Percentiles rank a stretch among this genome's conserved stretches.
Evolutionary conservation across 345 rosid species (phyloP).

Genomic region (Rhizophora mangle): DNA sequence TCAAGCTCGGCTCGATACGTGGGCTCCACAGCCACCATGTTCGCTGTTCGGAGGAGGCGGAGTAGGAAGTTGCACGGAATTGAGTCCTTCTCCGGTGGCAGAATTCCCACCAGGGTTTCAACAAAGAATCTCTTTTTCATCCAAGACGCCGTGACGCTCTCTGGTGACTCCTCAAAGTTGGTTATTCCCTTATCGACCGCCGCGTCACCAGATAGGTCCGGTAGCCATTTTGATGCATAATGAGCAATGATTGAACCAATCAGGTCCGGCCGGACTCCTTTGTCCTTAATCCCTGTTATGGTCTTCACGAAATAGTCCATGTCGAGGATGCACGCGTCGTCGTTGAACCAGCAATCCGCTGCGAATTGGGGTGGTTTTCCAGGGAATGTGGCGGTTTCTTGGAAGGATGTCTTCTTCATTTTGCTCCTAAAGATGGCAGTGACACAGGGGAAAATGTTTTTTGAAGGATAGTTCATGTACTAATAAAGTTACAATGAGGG

Average conservation of each 20-base stretch:
- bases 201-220: constrained; percentile 49
- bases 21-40: constrained; percentile 65
- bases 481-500: neutral
- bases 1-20: constrained; percentile 61
- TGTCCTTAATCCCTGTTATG: constrained; percentile 64
- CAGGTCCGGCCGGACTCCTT: constrained; percentile 74
- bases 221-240: constrained; percentile 84
- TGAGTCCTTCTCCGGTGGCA: constrained; percentile 84
- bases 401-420: constrained; percentile 43
- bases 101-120: constrained; percentile 68
- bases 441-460: neutral
- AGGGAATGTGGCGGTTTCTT: constrained; percentile 36
- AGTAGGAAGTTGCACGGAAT: constrained; percentile 76
- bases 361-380: constrained; percentile 32
- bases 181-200: constrained; percentile 16
- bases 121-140: constrained; percentile 73
- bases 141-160: constrained; percentile 59
- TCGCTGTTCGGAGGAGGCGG: constrained; percentile 75
- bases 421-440: neutral
- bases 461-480: neutral
- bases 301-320: constrained; percentile 80
- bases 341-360: constrained; percentile 53
- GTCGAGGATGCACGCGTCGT: constrained; percentile 72
- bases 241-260: constrained; percentile 79
- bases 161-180: constrained; percentile 35